These are phyloP conservation scores for Pelagomonas calceolata DNA, from an alignment of 108 stramenopile species.

Conservation along the genomic window DNA sequence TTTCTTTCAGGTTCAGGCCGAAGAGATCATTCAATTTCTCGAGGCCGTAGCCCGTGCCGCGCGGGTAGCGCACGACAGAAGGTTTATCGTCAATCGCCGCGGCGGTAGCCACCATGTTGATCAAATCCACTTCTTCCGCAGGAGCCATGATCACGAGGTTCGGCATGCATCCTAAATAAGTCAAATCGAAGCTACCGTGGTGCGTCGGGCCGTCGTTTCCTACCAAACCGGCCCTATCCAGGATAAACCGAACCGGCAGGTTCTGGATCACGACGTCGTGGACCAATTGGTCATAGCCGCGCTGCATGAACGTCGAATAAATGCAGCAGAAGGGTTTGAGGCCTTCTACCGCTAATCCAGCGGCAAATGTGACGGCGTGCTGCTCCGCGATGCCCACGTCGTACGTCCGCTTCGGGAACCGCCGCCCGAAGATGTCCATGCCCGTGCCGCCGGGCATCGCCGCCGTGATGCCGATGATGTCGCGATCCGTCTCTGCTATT, in stretches of 20 bases:
- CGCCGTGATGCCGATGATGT: conserved; percentile 87
- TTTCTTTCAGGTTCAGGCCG: conserved; percentile 62
- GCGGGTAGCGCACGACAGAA: conserved; percentile 74
- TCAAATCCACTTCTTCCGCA: conserved; percentile 81
- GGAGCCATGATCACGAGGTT: conserved; percentile 90
- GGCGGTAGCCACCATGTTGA: conserved; percentile 85
- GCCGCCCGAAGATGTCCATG: conserved; percentile 91
- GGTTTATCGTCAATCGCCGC: conserved; percentile 74
- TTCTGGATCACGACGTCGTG: conserved; percentile 95
- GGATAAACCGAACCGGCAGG: conserved; percentile 82
- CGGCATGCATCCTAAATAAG: conserved; percentile 84
- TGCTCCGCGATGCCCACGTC: conserved; percentile 97
- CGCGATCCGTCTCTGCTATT: conserved; percentile 75
- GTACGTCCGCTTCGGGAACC: conserved; percentile 89
- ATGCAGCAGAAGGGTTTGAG: conserved; percentile 92
- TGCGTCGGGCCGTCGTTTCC: conserved; percentile 96
- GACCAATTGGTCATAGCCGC: conserved; percentile 91
- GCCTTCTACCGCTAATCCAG: conserved; percentile 91
- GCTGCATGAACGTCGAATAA: conserved; percentile 93
- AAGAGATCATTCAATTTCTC: conserved; percentile 68
- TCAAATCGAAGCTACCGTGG: conserved; percentile 75
- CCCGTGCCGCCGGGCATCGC: conserved; percentile 98
- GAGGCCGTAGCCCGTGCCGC: conserved; percentile 83
- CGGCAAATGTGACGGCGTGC: conserved; percentile 92
- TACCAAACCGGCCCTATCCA: conserved; percentile 87